These are phyloP conservation scores for Chenopodium formosanum DNA, from an alignment of 148 eudicot species.

Conservation along the genomic window DNA sequence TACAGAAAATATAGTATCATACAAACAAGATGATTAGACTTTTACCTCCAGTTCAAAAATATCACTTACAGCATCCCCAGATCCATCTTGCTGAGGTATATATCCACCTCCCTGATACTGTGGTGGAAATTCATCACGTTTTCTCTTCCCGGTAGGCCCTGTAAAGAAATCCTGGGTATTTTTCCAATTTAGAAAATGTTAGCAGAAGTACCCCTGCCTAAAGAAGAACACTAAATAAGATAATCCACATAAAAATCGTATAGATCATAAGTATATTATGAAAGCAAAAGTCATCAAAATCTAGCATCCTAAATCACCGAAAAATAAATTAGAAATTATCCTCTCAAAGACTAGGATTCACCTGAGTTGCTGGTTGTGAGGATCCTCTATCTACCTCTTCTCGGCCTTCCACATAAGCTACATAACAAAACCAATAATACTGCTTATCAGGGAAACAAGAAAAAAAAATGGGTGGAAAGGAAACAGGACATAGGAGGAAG, in stretches of 20 bases:
- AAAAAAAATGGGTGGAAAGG: not conserved
- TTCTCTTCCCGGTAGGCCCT: conserved; percentile 68
- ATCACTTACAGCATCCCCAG: conserved; percentile 51
- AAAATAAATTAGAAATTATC: not conserved
- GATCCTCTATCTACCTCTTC: conserved; percentile 68
- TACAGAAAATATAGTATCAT: not conserved
- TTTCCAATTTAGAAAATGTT: conserved; percentile 19
- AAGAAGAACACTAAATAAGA: not conserved
- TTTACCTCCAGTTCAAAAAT: conserved; percentile 54
- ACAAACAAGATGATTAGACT: not conserved
- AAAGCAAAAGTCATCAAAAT: not conserved
- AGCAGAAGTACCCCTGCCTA: conserved; percentile 1
- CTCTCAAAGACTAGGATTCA: conserved; percentile 20
- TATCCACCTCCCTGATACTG: conserved; percentile 58
- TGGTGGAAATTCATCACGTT: conserved; percentile 70
- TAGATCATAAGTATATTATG: conserved; percentile 1
- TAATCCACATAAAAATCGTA: not conserved
- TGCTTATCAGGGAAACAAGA: not conserved
- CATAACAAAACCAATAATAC: not conserved
- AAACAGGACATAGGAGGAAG: conserved; percentile 4
- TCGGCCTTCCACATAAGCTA: conserved; percentile 86
- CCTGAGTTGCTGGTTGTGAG: conserved; percentile 73
- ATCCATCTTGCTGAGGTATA: conserved; percentile 92
- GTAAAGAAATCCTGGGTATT: conserved; percentile 68
- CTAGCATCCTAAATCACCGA: not conserved